Evolutionary conservation across 768 basidiomycete genomes (phyloP).

Genomic region (Boletus sp.): DNA sequence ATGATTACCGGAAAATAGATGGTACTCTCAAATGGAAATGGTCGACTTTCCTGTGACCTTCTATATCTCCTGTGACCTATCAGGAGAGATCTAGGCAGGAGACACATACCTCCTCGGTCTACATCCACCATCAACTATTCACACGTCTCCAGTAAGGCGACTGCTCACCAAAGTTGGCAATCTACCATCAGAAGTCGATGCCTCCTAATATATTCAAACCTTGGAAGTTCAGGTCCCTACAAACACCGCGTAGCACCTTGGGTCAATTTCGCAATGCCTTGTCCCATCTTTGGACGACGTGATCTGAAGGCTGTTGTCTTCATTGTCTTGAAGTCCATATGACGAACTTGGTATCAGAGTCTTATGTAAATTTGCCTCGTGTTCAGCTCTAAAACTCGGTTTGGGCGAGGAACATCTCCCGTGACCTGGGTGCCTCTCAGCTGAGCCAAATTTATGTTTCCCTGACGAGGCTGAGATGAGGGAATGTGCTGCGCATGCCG

Average conservation of each 20-base stretch:
- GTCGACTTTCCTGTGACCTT: constrained; percentile 1
- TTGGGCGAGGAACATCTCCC: constrained; percentile 3
- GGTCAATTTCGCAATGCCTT: neutral
- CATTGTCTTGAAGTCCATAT: constrained; percentile 10
- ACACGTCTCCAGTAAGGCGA: constrained; percentile 15
- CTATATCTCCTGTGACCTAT: constrained; percentile 10
- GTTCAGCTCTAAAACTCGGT: constrained; percentile 6
- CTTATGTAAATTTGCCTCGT: constrained; percentile 13
- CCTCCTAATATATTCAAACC: constrained; percentile 1
- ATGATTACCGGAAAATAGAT: constrained; percentile 3
- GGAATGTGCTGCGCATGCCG: neutral
- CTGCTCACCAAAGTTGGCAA: constrained; percentile 4
- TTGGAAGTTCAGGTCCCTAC: constrained; percentile 13
- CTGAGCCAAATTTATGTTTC: constrained; percentile 5
- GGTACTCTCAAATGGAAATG: constrained; percentile 9
- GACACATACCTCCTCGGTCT: constrained; percentile 25
- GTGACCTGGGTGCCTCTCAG: neutral
- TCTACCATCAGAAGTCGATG: constrained; percentile 1
- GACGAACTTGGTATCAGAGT: constrained; percentile 8
- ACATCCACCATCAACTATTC: constrained; percentile 11
- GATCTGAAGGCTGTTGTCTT: constrained; percentile 11
- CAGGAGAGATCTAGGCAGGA: constrained; percentile 5
- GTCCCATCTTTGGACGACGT: constrained; percentile 9
- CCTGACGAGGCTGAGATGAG: neutral
- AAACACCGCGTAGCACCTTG: constrained; percentile 19